Conservation (phyloP, 2,329 filamentous ascomycete genomes). For the Clonostachys rhizophaga region DNA sequence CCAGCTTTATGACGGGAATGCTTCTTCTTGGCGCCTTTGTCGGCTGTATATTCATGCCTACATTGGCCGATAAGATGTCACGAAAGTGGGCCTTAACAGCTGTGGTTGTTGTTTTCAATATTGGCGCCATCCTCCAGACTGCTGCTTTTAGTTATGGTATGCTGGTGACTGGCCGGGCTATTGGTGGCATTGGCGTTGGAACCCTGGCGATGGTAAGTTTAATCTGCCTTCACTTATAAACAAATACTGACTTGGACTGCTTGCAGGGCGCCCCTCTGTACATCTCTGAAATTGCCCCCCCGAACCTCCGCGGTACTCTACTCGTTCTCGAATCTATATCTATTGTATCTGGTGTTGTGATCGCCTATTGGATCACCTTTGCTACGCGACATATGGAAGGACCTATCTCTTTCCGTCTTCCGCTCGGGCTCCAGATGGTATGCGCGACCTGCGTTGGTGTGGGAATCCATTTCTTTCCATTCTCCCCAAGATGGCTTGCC, state of each 20-base stretch:
- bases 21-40: conserved; percentile 35
- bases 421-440: conserved; percentile 5
- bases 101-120: background rate
- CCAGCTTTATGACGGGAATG: conserved; percentile 39
- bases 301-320: conserved; percentile 39
- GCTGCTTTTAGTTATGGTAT: conserved; percentile 29
- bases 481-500: conserved; percentile 57
- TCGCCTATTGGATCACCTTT: conserved; percentile 16
- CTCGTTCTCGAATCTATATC: conserved; percentile 21
- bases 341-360: conserved; percentile 19
- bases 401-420: conserved; percentile 2
- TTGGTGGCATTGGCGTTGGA: conserved; percentile 37
- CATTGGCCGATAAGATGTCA: background rate
- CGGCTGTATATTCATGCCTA: background rate
- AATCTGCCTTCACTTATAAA: no score
- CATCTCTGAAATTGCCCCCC: conserved; percentile 41
- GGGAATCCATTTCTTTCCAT: conserved; percentile 56
- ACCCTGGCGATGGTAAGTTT: conserved; percentile 14
- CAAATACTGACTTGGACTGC: no score
- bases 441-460: background rate
- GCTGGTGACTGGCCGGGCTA: conserved; percentile 32
- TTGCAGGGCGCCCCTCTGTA: conserved; percentile 27
- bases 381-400: conserved; percentile 10
- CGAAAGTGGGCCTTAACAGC: background rate
- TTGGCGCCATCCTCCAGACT: background rate